Conservation (phyloP, 169 alveolate genomes). For the Sarcocystis neurona region DNA sequence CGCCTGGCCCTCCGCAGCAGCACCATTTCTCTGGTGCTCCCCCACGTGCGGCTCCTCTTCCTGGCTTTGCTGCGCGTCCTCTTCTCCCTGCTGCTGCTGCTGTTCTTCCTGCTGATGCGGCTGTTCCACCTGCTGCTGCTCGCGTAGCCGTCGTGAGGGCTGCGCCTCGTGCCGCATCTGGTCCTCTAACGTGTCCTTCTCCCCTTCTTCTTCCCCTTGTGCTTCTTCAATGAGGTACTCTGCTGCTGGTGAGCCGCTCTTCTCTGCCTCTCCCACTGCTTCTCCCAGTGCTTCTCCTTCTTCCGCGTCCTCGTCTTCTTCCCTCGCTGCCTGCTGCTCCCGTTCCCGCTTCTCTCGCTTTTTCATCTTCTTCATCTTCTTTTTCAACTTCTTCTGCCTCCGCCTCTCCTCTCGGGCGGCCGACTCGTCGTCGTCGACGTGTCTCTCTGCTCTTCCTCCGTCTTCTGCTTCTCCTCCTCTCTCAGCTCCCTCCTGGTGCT, state of each 20-base stretch:
- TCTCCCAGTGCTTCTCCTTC: background rate
- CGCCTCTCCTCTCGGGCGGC: background rate
- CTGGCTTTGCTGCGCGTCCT: background rate
- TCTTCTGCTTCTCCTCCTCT: background rate
- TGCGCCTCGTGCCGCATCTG: too few species aligned
- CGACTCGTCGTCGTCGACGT: too few species aligned
- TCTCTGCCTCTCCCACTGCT: background rate
- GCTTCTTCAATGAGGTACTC: too few species aligned
- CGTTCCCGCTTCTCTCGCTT: background rate
- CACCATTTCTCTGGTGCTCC: background rate
- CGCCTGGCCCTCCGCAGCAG: background rate
- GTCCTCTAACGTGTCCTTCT: too few species aligned
- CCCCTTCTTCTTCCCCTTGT: too few species aligned
- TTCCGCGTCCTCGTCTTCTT: background rate
- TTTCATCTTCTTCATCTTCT: constrained; percentile 5
- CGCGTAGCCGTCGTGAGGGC: too few species aligned
- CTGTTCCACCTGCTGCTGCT: too few species aligned
- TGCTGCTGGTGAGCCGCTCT: too few species aligned
- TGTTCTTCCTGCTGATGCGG: too few species aligned
- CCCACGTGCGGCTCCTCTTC: background rate
- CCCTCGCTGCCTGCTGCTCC: background rate
- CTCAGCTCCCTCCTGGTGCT: background rate
- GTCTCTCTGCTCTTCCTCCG: background rate
- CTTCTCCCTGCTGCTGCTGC: too few species aligned
- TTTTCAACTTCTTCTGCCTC: background rate